Percentiles rank a stretch among this genome's conserved stretches.
These are phyloP conservation scores for Pilasporangium apinafurcum DNA, from an alignment of 352 stramenopile species.

Conservation along the genomic window DNA sequence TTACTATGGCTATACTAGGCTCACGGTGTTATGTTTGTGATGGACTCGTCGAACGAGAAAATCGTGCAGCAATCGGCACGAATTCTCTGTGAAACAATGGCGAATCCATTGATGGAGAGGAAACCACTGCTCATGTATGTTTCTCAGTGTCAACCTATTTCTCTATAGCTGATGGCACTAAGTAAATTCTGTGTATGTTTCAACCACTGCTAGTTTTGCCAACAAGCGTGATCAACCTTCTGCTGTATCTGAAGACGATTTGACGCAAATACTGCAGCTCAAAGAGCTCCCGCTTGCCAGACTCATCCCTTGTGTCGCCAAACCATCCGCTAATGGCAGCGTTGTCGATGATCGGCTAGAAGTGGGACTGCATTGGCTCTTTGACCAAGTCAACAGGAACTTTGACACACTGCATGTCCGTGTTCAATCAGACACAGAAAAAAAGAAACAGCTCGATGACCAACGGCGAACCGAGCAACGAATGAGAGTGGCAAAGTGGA, in stretches of 20 bases:
- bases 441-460: constrained; percentile 57
- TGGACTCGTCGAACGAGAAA: constrained; percentile 55
- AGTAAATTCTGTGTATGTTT: background rate
- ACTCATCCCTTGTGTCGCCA: constrained; percentile 51
- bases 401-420: constrained; percentile 42
- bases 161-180: background rate
- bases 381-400: constrained; percentile 48
- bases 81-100: constrained; percentile 52
- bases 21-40: constrained; percentile 68
- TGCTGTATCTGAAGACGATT: constrained; percentile 26
- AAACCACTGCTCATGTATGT: constrained; percentile 72
- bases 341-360: constrained; percentile 62
- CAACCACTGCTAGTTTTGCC: constrained; percentile 34
- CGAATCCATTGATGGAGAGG: constrained; percentile 32
- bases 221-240: constrained; percentile 64
- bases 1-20: constrained; percentile 15
- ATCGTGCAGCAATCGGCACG: constrained; percentile 34
- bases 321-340: constrained; percentile 38
- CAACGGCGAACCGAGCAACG: constrained; percentile 54
- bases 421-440: constrained; percentile 34
- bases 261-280: constrained; percentile 28
- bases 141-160: background rate
- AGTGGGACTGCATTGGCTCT: constrained; percentile 60
- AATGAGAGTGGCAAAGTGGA: constrained; percentile 51
- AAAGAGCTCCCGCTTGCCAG: constrained; percentile 29